Conservation (phyloP, 495 filamentous ascomycete species). For the Opeltia flavorubescens region DNA sequence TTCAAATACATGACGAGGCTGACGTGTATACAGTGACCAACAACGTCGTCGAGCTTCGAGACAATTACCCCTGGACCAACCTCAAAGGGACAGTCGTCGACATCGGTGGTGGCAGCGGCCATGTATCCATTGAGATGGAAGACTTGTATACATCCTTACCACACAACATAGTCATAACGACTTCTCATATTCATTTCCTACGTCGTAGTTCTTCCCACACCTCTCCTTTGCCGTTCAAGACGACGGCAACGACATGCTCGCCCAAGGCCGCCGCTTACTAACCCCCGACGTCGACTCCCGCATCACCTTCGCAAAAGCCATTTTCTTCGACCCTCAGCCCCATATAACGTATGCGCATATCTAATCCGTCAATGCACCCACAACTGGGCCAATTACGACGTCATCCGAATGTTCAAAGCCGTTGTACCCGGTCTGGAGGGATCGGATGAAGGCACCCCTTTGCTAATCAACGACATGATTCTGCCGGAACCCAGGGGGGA, state of each 20-base stretch:
- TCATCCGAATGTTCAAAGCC: not conserved
- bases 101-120: slow-evolving; percentile 23
- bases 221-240: not conserved
- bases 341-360: slow-evolving; percentile 11
- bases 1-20: not conserved
- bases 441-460: not conserved
- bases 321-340: slow-evolving; percentile 23
- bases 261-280: not conserved
- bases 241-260: not conserved
- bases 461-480: not conserved
- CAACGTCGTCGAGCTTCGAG: slow-evolving; percentile 6
- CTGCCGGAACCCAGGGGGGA: slow-evolving; percentile 11
- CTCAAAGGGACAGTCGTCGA: slow-evolving; percentile 21
- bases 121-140: slow-evolving; percentile 13
- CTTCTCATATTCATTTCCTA: not conserved
- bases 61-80: slow-evolving; percentile 13
- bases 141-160: not conserved
- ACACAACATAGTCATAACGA: not conserved
- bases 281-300: slow-evolving; percentile 8
- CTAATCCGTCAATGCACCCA: slow-evolving; percentile 21
- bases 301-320: slow-evolving; percentile 16
- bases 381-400: slow-evolving; percentile 9
- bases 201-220: not conserved
- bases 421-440: not conserved
- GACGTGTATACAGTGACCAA: not conserved